Evolutionary conservation across 306 rosid species (phyloP), one percentile per base, ranked within the genome.

Genomic region (Calophaca sinica): DNA sequence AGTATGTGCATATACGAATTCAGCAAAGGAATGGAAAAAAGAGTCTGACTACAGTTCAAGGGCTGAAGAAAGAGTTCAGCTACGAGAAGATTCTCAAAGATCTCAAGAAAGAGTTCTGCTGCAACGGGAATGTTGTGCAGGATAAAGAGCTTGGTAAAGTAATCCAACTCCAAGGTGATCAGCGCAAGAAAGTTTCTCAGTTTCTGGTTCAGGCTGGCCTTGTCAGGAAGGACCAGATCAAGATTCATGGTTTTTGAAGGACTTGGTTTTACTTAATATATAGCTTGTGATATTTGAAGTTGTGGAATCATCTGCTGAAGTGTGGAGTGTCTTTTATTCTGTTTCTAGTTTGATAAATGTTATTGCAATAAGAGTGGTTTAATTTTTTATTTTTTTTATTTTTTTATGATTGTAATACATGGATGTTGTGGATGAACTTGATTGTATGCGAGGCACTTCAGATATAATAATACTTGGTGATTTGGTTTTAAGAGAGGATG

Each of bases 121-220:
- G 98, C 84, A 93, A 93, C 85, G 98, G 98, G 32, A 90, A 90
- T 78, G 98, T 93, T n/a, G 98, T 93, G 51, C 91, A 87, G 75
- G 98, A 93, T 74, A 93, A 90, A 79, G 93, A 85, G 39, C 81
- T 90, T 7, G 98, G 98, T 7, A 90, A 90, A 83, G 85, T 93
- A 60, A 86, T 93, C 36, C 98, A 93, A 49, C 97, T 93, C 68
- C 97, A 93, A 55, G 98, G 98, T 7, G 98, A 93, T 70, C 98
- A 93, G 62, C 88, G 98, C 70, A 93, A 90, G 80, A 93, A 93
- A 68, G 97, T 84, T 5, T 89, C 91, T 2, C 96, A 90, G 11
- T 90, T 90, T 8, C 81, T 90, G 4, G 72, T 86, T 71, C 86
- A 93, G 46, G 91, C 84, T 31, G 87, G 91, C 0, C 82, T 93